Conservation (phyloP, 2,329 filamentous ascomycete species). For the Aureobasidium uvarum region DNA sequence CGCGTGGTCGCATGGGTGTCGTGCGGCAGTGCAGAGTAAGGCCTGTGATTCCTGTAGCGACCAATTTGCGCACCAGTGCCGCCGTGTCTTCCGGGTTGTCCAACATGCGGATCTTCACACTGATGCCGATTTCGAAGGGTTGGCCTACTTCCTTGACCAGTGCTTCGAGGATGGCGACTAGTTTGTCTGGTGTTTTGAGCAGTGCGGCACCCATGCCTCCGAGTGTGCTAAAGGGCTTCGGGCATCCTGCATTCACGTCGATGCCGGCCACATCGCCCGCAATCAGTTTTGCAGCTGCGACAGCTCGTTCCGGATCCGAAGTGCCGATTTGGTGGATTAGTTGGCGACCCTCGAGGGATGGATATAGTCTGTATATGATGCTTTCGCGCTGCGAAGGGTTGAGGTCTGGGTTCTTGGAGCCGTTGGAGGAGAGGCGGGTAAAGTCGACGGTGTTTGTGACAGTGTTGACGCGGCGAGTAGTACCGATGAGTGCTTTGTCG, state of each 20-base stretch:
- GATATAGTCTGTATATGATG: slow-evolving; percentile 81
- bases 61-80: slow-evolving; percentile 71
- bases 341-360: slow-evolving; percentile 67
- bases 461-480: slow-evolving; percentile 72
- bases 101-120: slow-evolving; percentile 91
- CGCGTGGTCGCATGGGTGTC: slow-evolving; percentile 88
- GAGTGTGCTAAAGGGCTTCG: slow-evolving; percentile 90
- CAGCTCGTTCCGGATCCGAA: slow-evolving; percentile 75
- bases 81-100: slow-evolving; percentile 74
- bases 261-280: slow-evolving; percentile 88
- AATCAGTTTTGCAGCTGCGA: slow-evolving; percentile 78
- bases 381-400: slow-evolving; percentile 56
- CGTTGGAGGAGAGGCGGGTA: slow-evolving; percentile 70
- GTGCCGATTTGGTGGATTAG: slow-evolving; percentile 94
- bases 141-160: slow-evolving; percentile 75
- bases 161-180: slow-evolving; percentile 78
- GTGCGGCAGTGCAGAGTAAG: slow-evolving; percentile 95
- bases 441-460: slow-evolving; percentile 80
- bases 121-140: slow-evolving; percentile 85
- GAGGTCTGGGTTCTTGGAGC: slow-evolving; percentile 56
- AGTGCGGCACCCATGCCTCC: slow-evolving; percentile 96
- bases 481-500: slow-evolving; percentile 87
- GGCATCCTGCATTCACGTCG: slow-evolving; percentile 97
- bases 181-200: slow-evolving; percentile 76
- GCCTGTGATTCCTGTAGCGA: slow-evolving; percentile 84